Conservation (phyloP, 768 basidiomycete species). For the Tulasnella sp. region DNA sequence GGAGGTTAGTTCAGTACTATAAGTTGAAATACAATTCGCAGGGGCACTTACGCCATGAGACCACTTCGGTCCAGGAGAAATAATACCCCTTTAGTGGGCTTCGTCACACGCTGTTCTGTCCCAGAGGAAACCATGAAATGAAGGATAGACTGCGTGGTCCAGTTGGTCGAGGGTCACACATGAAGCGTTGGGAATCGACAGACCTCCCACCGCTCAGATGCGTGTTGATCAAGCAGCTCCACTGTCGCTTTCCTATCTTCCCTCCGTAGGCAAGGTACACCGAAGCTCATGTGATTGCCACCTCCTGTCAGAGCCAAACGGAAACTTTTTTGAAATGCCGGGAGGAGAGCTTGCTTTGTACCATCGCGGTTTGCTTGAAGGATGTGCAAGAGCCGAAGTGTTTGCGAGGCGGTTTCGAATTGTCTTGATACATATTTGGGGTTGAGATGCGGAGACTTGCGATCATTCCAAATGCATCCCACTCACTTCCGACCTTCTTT, state of each 20-base stretch:
- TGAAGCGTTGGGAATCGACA: constrained; percentile 16
- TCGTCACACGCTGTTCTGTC: constrained; percentile 58
- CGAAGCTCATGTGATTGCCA: constrained; percentile 73
- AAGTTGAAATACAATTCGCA: constrained; percentile 12
- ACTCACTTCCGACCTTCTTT: constrained; percentile 57
- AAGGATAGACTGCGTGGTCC: constrained; percentile 62
- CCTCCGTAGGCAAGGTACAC: constrained; percentile 58
- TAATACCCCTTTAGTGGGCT: constrained; percentile 75
- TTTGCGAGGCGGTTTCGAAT: constrained; percentile 58
- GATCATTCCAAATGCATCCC: constrained; percentile 2
- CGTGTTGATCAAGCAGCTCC: constrained; percentile 65
- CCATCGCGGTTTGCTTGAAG: constrained; percentile 37
- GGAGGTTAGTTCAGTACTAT: constrained; percentile 9
- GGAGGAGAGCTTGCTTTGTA: constrained; percentile 24
- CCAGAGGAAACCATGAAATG: constrained; percentile 97
- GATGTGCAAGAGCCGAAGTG: constrained; percentile 60
- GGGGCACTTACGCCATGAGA: constrained; percentile 51
- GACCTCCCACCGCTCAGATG: constrained; percentile 87
- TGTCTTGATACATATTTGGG: constrained; percentile 36
- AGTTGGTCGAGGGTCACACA: neutral
- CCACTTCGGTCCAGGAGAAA: constrained; percentile 74
- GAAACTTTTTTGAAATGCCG: constrained; percentile 66
- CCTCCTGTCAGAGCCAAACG: constrained; percentile 82
- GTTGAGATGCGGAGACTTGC: neutral
- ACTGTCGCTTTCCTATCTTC: constrained; percentile 34